Evolutionary conservation across 129 eudicot genomes (phyloP), one percentile per base, ranked within the genome.

Genomic region (Flaveria bidentis): DNA sequence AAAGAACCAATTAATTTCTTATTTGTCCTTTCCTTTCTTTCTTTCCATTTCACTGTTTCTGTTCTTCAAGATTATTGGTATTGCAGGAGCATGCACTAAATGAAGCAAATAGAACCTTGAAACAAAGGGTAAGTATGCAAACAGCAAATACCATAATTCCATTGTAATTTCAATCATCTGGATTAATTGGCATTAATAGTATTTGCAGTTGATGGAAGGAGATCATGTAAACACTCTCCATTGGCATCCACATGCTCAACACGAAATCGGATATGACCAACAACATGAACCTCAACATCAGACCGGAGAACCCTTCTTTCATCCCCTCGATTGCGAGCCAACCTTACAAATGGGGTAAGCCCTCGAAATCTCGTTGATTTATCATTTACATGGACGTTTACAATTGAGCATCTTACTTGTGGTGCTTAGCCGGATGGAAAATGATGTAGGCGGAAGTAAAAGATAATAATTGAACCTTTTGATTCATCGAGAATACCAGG

Each of bases 261-360:
- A 87, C 41, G 97, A 93, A 73, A 84, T 93, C 42, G 89, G 86
- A 9, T 90, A 88, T 71, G 90, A 84, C 51, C 74, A 86, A 75
- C 91, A 93, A 69, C 82, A 65, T 23, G 73, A 78, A 70, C 77
- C 82, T 81, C 92, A 88, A 52, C 88, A 85, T 76, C 97, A 87
- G 68, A 76, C 42, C 12, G 91, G 86, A 22, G 92, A 93, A 67
- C 87, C 75, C 76, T 90, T 88, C 79, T 93, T 82, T 69, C 97
- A 93, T 83, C 96, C 91, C 22, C 83, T 93, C 69, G 96, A 90
- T 12, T 93, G 97, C 53, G 98, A 90, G 72, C 96, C 97, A 25
- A 87, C 98, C 20, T 83, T 93, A 81, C 97, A 93, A 64, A 93
- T 93, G 68, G 98, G 98, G 97, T 93, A 93, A 51, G 65, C 53